These are phyloP conservation scores for Sphenostylis stenocarpa DNA, from an alignment of 306 rosid species.

Conservation along the genomic window DNA sequence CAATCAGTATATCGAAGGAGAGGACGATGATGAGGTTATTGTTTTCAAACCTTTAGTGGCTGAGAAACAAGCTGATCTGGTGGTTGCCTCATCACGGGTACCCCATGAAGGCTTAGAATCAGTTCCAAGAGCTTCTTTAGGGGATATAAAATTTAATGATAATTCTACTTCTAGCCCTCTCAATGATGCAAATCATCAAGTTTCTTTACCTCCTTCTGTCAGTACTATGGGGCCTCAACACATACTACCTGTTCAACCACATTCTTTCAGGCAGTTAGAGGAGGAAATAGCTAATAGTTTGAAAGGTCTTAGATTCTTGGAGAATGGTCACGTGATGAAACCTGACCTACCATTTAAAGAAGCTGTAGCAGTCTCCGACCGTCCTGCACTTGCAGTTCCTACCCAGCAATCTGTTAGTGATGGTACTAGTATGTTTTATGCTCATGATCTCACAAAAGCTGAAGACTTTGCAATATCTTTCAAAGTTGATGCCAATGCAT, in stretches of 20 bases:
- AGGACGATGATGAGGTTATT: conserved; percentile 93
- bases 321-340: conserved; percentile 63
- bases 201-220: conserved; percentile 49
- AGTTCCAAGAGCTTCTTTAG: conserved; percentile 44
- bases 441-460: conserved; percentile 51
- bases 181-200: conserved; percentile 36
- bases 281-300: conserved; percentile 59
- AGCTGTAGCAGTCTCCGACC: conserved; percentile 36
- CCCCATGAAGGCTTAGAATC: conserved; percentile 45
- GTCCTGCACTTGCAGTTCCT: conserved; percentile 47
- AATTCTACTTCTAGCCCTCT: too few species aligned
- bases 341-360: conserved; percentile 50
- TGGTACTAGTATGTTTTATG: conserved; percentile 36
- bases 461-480: conserved; percentile 47
- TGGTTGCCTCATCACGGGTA: conserved; percentile 37
- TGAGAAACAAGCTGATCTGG: conserved; percentile 62
- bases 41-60: conserved; percentile 81
- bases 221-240: conserved; percentile 49
- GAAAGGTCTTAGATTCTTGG: conserved; percentile 63
- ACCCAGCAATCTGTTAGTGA: conserved; percentile 50
- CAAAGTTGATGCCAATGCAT: conserved; percentile 47
- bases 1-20: conserved; percentile 57
- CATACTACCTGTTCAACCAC: conserved; percentile 54
- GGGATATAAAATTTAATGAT: conserved; percentile 39
- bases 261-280: conserved; percentile 52